A percentile compares a stretch with the other conserved stretches of the same genome.
Evolutionary conservation across 23 red algal genomes (phyloP).

Genomic region (Gracilariopsis chorda): DNA sequence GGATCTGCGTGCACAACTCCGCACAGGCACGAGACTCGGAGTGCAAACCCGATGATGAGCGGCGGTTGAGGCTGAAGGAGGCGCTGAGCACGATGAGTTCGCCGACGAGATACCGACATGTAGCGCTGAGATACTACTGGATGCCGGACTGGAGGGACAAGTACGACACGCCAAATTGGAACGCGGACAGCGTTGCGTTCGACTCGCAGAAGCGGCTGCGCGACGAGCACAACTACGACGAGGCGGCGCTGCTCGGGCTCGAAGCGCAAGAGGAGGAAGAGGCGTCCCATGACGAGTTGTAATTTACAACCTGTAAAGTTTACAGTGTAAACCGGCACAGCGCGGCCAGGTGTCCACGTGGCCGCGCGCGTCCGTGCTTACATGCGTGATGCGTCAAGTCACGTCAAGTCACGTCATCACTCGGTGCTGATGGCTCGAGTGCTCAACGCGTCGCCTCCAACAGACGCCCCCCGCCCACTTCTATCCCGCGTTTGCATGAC

Average conservation of each 20-base stretch:
- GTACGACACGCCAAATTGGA: slow-evolving; percentile 41
- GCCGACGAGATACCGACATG: slow-evolving; percentile 56
- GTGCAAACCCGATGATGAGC: slow-evolving; percentile 48
- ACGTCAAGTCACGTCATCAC: no score
- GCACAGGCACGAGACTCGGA: slow-evolving; percentile 19
- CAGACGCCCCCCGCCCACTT: no score
- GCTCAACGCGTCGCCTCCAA: no score
- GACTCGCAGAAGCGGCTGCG: neutral
- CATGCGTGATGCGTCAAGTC: no score
- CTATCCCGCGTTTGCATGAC: no score
- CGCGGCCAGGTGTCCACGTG: no score
- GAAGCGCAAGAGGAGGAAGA: neutral
- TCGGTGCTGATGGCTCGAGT: no score
- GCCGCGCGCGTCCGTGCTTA: no score
- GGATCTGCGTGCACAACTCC: slow-evolving; percentile 6
- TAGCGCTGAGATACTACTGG: slow-evolving; percentile 62
- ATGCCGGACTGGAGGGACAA: slow-evolving; percentile 59
- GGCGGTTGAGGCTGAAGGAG: slow-evolving; percentile 48
- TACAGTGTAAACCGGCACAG: no score
- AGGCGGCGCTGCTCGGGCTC: neutral
- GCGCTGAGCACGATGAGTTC: slow-evolving; percentile 21
- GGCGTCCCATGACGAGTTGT: neutral
- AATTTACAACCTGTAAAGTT: no score
- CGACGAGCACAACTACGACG: neutral
- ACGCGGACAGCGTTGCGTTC: neutral